Evolutionary conservation across 169 alveolate genomes (phyloP).

Genomic region (Neospora caninum): DNA sequence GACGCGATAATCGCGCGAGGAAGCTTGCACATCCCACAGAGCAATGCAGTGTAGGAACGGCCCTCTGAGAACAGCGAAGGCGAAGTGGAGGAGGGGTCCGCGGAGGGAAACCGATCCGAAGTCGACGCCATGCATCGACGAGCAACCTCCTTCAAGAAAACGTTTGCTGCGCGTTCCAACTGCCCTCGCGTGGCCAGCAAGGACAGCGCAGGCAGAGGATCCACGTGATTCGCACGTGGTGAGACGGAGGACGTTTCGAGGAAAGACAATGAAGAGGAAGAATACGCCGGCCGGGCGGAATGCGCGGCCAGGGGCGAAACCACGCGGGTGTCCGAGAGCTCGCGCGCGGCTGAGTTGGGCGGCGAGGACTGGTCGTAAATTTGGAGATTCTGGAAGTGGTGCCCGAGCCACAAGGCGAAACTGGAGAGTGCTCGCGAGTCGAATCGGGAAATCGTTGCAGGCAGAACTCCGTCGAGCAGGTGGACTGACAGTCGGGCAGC

Average conservation of each 20-base stretch:
- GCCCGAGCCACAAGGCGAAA: conserved; percentile 17
- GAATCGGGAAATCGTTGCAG: not conserved
- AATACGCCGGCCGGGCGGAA: not conserved
- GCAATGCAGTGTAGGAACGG: conserved; percentile 10
- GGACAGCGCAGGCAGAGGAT: not conserved
- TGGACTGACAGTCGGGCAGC: not conserved
- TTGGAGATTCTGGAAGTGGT: not conserved
- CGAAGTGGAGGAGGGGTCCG: not conserved
- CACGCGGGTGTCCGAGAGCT: not conserved
- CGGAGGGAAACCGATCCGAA: not conserved
- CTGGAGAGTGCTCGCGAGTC: not conserved
- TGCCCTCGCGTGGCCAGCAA: not conserved
- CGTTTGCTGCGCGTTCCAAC: conserved; percentile 11
- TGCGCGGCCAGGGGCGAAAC: not conserved
- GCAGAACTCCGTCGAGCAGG: conserved; percentile 24
- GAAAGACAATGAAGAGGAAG: not conserved
- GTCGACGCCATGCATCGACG: not conserved
- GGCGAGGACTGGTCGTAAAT: not conserved
- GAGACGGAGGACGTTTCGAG: not conserved
- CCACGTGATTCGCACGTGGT: not conserved
- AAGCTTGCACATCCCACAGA: not conserved
- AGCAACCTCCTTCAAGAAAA: not conserved
- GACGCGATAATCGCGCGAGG: not conserved
- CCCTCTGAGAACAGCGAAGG: not conserved
- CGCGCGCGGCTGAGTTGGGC: not conserved